Conservation (phyloP, 1,284 basidiomycete species). For the Fomitopsis schrenkii region DNA sequence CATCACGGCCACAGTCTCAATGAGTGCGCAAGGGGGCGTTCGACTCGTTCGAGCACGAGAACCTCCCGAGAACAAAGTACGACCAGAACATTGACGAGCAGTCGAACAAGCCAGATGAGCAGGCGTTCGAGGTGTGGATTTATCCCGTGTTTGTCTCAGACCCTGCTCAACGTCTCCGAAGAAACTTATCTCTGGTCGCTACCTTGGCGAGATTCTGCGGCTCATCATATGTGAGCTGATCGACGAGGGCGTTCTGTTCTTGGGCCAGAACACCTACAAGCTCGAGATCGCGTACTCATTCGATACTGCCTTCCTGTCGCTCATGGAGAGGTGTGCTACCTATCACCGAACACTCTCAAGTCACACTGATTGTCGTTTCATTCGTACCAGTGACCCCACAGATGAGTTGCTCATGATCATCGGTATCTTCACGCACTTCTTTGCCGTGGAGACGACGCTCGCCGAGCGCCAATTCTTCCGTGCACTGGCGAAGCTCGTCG, state of each 20-base stretch:
- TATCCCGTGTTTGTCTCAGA: not conserved
- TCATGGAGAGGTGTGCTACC: conserved; percentile 80
- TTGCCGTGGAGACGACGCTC: conserved; percentile 88
- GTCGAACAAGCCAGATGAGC: conserved; percentile 96
- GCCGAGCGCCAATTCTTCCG: conserved; percentile 96
- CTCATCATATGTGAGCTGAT: conserved; percentile 94
- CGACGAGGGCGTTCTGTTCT: conserved; percentile 94
- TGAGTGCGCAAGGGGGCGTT: conserved; percentile 76
- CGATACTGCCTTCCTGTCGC: conserved; percentile 94
- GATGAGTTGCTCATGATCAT: conserved; percentile 96
- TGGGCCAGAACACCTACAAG: conserved; percentile 98
- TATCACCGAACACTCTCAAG: not conserved
- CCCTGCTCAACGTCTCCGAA: conserved; percentile 28
- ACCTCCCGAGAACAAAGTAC: conserved; percentile 93
- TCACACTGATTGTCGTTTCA: not conserved
- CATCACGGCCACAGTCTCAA: no score
- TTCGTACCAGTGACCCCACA: conserved; percentile 76
- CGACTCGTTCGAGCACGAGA: conserved; percentile 94
- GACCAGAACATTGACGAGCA: conserved; percentile 90
- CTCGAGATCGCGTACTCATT: conserved; percentile 90
- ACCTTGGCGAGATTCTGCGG: conserved; percentile 95
- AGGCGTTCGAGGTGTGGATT: conserved; percentile 76
- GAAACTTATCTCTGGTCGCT: conserved; percentile 98
- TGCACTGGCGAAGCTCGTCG: conserved; percentile 85
- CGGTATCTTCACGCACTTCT: conserved; percentile 96